Conservation (phyloP, 2,329 filamentous ascomycete species). For the Triangularia verruculosa region DNA sequence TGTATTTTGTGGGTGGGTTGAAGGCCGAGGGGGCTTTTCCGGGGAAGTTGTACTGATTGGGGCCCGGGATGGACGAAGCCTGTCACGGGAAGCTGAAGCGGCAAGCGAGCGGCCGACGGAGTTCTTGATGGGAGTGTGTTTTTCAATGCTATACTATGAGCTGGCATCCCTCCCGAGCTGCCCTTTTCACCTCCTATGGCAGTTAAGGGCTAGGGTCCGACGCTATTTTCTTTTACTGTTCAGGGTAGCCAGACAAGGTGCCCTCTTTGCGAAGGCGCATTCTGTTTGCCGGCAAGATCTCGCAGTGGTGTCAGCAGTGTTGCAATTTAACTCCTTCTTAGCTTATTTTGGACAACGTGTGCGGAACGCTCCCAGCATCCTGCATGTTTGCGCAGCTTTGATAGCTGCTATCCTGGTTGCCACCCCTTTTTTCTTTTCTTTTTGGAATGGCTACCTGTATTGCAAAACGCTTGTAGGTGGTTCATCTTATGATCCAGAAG, state of each 20-base stretch:
- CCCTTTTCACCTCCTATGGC: no score
- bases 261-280: background rate
- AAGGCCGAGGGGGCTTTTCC: conserved; percentile 25
- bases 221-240: background rate
- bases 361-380: background rate
- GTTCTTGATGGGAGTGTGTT: background rate
- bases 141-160: background rate
- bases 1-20: conserved; percentile 39
- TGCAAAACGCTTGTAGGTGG: background rate
- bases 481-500: background rate
- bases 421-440: background rate
- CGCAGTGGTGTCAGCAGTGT: background rate
- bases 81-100: background rate
- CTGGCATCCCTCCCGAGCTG: no score
- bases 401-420: background rate
- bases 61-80: background rate
- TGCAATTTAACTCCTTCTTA: background rate
- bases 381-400: background rate
- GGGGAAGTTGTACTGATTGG: conserved; percentile 17
- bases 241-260: background rate
- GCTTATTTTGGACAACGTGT: conserved; percentile 3
- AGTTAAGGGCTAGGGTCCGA: background rate
- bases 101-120: background rate
- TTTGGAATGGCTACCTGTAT: background rate
- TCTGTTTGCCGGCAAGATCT: background rate